phyloP scores from a whole-genome alignment of 1,139 yeast species.

The Yamadazyma friedrichii region DNA sequence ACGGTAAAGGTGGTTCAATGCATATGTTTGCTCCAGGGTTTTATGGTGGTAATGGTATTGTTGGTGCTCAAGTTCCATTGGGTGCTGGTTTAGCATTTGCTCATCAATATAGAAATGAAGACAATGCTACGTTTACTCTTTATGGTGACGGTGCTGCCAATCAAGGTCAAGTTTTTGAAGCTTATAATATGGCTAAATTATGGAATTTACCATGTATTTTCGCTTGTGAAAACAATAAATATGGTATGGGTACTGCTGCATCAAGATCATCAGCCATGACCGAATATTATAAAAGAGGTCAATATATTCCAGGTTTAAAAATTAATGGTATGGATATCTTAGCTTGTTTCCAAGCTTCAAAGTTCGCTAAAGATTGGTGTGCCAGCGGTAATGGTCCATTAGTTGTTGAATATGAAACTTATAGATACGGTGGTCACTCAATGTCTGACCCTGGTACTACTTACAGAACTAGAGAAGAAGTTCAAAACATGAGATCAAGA shows the following conservation, averaged over 20 bases:
- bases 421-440: constrained; percentile 99
- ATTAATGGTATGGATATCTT: constrained; percentile 98
- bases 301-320: constrained; percentile 97
- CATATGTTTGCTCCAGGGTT: constrained; percentile 95
- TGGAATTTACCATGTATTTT: constrained; percentile 95
- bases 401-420: constrained; percentile 94
- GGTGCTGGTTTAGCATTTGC: constrained; percentile 98
- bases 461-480: constrained; percentile 99
- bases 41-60: constrained; percentile 99
- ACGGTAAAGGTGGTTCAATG: constrained; percentile 99
- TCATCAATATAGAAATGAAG: constrained; percentile 86
- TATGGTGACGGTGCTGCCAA: constrained; percentile 99
- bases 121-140: constrained; percentile 78
- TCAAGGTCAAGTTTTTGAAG: constrained; percentile 98
- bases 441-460: constrained; percentile 99
- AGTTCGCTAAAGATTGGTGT: constrained; percentile 96
- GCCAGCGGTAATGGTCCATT: constrained; percentile 93
- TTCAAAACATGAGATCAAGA: constrained; percentile 98
- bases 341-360: constrained; percentile 94
- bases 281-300: constrained; percentile 98
- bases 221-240: constrained; percentile 98
- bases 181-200: constrained; percentile 98
- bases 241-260: constrained; percentile 99
- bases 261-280: constrained; percentile 94
- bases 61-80: constrained; percentile 98